Evolutionary conservation across 352 stramenopile species (phyloP).

Genomic region (Phytophthora sansomeana): DNA sequence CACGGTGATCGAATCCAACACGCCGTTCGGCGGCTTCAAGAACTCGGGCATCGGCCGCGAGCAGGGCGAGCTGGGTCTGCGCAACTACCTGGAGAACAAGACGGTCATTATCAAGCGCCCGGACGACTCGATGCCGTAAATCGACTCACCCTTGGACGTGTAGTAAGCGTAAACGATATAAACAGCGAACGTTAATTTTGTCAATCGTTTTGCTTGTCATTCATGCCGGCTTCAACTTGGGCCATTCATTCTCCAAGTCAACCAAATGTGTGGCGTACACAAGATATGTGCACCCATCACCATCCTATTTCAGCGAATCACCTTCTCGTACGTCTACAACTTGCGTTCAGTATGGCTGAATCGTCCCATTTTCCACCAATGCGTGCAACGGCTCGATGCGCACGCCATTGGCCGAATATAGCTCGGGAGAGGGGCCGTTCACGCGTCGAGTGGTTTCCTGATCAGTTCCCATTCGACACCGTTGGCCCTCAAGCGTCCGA

Average conservation of each 20-base stretch:
- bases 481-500: conserved; percentile 45
- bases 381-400: background rate
- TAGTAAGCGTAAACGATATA: conserved; percentile 32
- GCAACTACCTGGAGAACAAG: conserved; percentile 83
- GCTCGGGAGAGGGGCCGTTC: background rate
- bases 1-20: conserved; percentile 85
- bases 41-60: conserved; percentile 84
- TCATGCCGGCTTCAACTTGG: conserved; percentile 11
- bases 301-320: conserved; percentile 17
- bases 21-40: conserved; percentile 89
- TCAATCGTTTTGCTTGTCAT: background rate
- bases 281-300: background rate
- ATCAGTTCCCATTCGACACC: conserved; percentile 43
- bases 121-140: conserved; percentile 40
- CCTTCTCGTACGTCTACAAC: background rate
- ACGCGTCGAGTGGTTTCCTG: conserved; percentile 3
- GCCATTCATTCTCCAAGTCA: conserved; percentile 6
- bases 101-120: conserved; percentile 73
- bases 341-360: background rate
- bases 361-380: background rate
- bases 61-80: conserved; percentile 71
- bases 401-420: background rate
- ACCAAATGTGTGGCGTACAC: background rate
- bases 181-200: conserved; percentile 27
- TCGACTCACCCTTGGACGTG: conserved; percentile 14